These are phyloP conservation scores for Boechera divaricarpa DNA, from an alignment of 345 rosid species.

Conservation along the genomic window DNA sequence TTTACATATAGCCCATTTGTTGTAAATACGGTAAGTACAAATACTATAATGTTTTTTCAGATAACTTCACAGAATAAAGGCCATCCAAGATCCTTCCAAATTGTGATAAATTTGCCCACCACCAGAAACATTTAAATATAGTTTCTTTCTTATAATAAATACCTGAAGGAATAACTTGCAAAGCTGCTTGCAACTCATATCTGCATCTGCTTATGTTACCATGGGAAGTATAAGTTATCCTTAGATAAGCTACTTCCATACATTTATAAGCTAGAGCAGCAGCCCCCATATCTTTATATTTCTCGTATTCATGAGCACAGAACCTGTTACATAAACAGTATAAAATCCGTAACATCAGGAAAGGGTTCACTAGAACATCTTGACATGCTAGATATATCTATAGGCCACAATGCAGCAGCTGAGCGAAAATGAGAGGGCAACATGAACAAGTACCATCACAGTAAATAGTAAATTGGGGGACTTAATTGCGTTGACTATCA, in stretches of 20 bases:
- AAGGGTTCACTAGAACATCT: constrained; percentile 30
- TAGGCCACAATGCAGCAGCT: constrained; percentile 19
- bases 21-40: background rate
- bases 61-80: background rate
- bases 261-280: constrained; percentile 99
- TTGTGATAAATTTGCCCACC: constrained; percentile 1
- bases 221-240: constrained; percentile 77
- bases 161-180: constrained; percentile 88
- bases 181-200: constrained; percentile 67
- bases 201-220: constrained; percentile 67
- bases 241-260: constrained; percentile 94
- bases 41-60: background rate
- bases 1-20: constrained; percentile 20
- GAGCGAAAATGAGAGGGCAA: constrained; percentile 21
- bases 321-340: constrained; percentile 57
- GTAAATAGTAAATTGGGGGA: constrained; percentile 21
- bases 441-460: constrained; percentile 37
- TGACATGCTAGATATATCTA: constrained; percentile 32
- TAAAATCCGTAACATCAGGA: constrained; percentile 10
- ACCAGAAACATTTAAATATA: constrained; percentile 14
- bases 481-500: constrained; percentile 1
- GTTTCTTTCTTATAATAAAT: constrained; percentile 24
- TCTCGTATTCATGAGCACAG: constrained; percentile 96
- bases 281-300: constrained; percentile 82
- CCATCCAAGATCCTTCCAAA: constrained; percentile 11